A percentile compares a stretch with the other conserved stretches of the same genome.
phyloP scores from a whole-genome alignment of 1,284 basidiomycete genomes.

The Ceratobasidium sp. region DNA sequence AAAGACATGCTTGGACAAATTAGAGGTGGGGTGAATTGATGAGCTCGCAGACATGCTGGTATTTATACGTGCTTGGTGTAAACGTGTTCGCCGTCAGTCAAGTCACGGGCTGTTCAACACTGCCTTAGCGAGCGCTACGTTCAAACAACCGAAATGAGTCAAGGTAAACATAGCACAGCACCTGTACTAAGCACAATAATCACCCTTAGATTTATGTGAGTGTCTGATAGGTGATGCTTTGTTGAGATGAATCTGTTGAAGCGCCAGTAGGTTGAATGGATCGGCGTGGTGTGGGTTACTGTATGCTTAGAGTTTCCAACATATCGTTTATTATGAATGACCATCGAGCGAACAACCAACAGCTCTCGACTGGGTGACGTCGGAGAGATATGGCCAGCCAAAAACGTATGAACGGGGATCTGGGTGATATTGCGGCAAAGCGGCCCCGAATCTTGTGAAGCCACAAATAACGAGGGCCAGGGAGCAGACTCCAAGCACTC shows the following conservation, averaged over 20 bases:
- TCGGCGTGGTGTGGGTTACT: too few species aligned
- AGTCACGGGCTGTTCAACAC: not conserved
- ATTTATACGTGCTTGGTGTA: not conserved
- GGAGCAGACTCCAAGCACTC: not conserved
- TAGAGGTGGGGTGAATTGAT: not conserved
- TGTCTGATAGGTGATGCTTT: too few species aligned
- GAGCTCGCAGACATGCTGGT: not conserved
- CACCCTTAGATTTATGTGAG: too few species aligned
- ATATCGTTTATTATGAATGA: too few species aligned
- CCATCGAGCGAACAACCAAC: not conserved
- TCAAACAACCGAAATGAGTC: too few species aligned
- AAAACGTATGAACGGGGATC: too few species aligned
- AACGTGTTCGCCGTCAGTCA: not conserved
- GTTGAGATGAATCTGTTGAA: too few species aligned
- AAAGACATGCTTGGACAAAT: constrained; percentile 7
- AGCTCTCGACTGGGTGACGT: not conserved
- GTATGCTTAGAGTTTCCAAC: too few species aligned
- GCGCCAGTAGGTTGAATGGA: too few species aligned
- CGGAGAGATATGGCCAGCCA: not conserved
- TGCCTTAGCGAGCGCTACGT: constrained; percentile 1
- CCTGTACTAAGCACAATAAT: too few species aligned
- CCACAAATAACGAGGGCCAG: not conserved
- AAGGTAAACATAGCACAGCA: too few species aligned
- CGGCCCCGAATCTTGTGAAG: not conserved
- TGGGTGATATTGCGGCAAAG: too few species aligned